Conservation (phyloP, 257 asterid genomes). For the Gardenia jasminoides region DNA sequence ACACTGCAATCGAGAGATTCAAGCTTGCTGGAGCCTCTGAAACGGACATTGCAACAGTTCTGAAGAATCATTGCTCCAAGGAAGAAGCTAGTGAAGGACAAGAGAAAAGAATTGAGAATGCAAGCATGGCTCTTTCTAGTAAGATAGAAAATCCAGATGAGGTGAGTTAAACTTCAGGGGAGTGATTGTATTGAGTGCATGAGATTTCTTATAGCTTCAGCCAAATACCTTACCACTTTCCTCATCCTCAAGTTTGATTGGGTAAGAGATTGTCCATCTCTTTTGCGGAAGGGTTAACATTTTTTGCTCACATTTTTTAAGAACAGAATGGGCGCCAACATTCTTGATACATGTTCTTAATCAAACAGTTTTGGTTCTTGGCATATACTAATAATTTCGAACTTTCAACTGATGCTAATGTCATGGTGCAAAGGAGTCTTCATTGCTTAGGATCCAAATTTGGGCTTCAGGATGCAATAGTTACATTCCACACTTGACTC, state of each 20-base stretch:
- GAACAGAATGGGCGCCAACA: neutral
- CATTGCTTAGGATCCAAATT: neutral
- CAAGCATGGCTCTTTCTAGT: slow-evolving; percentile 17
- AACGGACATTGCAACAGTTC: slow-evolving; percentile 67
- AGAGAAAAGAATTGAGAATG: slow-evolving; percentile 37
- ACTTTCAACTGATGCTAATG: slow-evolving; percentile 4
- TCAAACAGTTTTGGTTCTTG: slow-evolving; percentile 4
- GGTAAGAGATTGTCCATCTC: slow-evolving; percentile 4
- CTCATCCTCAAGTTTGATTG: slow-evolving; percentile 10
- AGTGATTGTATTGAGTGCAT: slow-evolving; percentile 8
- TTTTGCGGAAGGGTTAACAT: slow-evolving; percentile 7
- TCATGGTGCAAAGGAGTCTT: slow-evolving; percentile 3
- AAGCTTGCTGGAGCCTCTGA: slow-evolving; percentile 97
- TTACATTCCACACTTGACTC: neutral
- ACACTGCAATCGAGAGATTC: slow-evolving; percentile 71
- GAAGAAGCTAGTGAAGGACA: slow-evolving; percentile 43
- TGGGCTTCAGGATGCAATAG: neutral
- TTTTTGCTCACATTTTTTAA: neutral
- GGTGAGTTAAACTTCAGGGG: slow-evolving; percentile 17
- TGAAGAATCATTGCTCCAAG: slow-evolving; percentile 78
- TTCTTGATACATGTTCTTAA: neutral
- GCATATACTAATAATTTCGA: neutral
- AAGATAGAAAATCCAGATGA: slow-evolving; percentile 25
- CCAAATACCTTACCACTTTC: neutral
- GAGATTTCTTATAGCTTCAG: slow-evolving; percentile 10